These are phyloP conservation scores for Suhomyces panamericanus DNA, from an alignment of 1,139 yeast species.

Conservation along the genomic window DNA sequence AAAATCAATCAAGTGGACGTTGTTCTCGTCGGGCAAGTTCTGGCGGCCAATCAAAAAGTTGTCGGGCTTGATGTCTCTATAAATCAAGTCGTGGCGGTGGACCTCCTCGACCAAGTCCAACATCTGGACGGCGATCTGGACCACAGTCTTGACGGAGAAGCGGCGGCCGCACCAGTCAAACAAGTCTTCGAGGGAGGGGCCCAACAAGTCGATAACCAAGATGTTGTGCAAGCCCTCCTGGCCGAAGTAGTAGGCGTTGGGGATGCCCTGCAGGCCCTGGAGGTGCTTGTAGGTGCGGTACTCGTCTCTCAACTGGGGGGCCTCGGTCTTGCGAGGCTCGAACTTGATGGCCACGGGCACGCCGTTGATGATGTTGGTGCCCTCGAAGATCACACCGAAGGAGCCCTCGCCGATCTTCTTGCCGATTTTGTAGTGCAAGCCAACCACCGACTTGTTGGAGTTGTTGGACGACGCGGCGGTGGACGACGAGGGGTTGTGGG, in stretches of 20 bases:
- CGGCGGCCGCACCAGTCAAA: constrained; percentile 98
- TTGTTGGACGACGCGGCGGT: constrained; percentile 21
- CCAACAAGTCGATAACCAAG: constrained; percentile 86
- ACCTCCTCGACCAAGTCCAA: constrained; percentile 80
- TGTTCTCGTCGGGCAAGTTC: constrained; percentile 49
- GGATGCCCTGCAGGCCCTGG: constrained; percentile 80
- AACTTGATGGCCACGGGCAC: constrained; percentile 73
- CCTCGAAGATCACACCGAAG: constrained; percentile 95
- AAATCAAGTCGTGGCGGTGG: constrained; percentile 86
- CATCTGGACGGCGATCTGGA: constrained; percentile 92
- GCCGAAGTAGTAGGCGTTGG: constrained; percentile 94
- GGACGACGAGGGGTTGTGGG: constrained; percentile 26
- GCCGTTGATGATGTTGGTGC: constrained; percentile 78
- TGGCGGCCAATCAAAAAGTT: constrained; percentile 85
- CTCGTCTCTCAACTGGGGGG: constrained; percentile 95
- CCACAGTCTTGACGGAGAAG: constrained; percentile 84
- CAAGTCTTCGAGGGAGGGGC: constrained; percentile 93
- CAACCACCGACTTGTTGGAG: constrained; percentile 41
- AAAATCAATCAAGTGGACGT: constrained; percentile 74
- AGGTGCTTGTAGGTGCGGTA: constrained; percentile 88
- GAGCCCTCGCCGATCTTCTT: constrained; percentile 98
- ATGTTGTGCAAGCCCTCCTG: constrained; percentile 97
- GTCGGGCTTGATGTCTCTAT: constrained; percentile 95
- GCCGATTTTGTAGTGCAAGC: constrained; percentile 88
- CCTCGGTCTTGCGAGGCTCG: constrained; percentile 94